These are phyloP conservation scores for Psilocybe cubensis DNA, from an alignment of 768 basidiomycete species.

Conservation along the genomic window DNA sequence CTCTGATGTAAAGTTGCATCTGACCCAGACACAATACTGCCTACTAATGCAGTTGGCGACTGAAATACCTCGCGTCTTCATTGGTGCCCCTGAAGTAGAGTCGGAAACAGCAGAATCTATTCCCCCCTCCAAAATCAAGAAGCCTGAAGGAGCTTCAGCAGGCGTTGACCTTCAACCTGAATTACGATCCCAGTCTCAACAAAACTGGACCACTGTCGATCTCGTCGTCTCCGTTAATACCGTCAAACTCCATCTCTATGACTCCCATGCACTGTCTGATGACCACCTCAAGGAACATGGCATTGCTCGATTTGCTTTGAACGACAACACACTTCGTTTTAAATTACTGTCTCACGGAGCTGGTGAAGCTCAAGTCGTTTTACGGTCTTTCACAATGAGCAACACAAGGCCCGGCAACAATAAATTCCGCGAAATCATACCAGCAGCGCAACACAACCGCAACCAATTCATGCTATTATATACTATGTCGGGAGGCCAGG, in stretches of 20 bases:
- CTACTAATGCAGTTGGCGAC: slow-evolving; percentile 67
- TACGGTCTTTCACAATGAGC: slow-evolving; percentile 91
- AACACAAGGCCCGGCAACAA: slow-evolving; percentile 84
- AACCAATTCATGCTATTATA: slow-evolving; percentile 96
- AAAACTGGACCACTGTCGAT: slow-evolving; percentile 69
- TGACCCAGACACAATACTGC: slow-evolving; percentile 85
- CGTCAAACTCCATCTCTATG: slow-evolving; percentile 88
- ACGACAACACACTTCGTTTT: slow-evolving; percentile 75
- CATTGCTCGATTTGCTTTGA: slow-evolving; percentile 85
- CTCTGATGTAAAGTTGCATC: slow-evolving; percentile 81
- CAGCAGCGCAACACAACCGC: slow-evolving; percentile 82
- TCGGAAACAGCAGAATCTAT: slow-evolving; percentile 23
- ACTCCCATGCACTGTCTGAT: slow-evolving; percentile 58
- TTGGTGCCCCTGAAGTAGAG: slow-evolving; percentile 46
- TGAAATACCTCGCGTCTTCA: slow-evolving; percentile 71
- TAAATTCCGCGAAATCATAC: slow-evolving; percentile 93
- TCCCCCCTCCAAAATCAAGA: slow-evolving; percentile 16
- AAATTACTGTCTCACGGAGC: slow-evolving; percentile 84
- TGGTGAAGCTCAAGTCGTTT: slow-evolving; percentile 83
- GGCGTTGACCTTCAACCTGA: slow-evolving; percentile 62
- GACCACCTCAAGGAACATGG: slow-evolving; percentile 72
- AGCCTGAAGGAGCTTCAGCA: slow-evolving; percentile 10
- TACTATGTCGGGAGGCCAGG: slow-evolving; percentile 66
- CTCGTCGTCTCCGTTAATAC: slow-evolving; percentile 69
- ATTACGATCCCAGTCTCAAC: slow-evolving; percentile 39